A percentile compares a stretch with the other conserved stretches of the same genome.
phyloP scores from a whole-genome alignment of 2,329 filamentous ascomycete species.

The Exutisphaerella laricina region DNA sequence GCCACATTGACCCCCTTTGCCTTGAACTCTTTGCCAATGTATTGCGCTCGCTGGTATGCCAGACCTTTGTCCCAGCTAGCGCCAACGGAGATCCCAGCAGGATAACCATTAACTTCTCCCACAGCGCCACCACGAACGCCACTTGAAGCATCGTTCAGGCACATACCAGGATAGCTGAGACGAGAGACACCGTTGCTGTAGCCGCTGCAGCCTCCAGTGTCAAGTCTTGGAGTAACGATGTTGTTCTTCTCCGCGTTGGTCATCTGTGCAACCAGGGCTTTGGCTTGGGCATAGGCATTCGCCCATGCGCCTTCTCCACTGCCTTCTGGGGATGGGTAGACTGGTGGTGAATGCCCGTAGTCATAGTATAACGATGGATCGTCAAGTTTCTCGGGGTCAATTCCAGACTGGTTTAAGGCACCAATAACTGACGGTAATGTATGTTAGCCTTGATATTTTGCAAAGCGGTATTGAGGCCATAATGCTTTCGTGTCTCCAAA shows the following conservation, averaged over 20 bases:
- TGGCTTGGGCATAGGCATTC: conserved; percentile 38
- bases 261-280: conserved; percentile 35
- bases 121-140: conserved; percentile 52
- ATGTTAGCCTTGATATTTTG: too few species aligned
- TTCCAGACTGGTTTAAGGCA: conserved; percentile 9
- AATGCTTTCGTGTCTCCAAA: too few species aligned
- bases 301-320: conserved; percentile 31
- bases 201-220: conserved; percentile 41
- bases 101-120: conserved; percentile 34
- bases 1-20: conserved; percentile 29
- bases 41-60: conserved; percentile 28
- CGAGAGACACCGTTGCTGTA: conserved; percentile 45
- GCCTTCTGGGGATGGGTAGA: conserved; percentile 27
- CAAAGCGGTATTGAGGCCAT: too few species aligned
- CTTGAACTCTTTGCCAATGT: conserved; percentile 32
- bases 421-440: too few species aligned
- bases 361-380: conserved; percentile 27
- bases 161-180: conserved; percentile 38
- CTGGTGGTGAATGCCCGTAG: conserved; percentile 29
- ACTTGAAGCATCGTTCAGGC: conserved; percentile 37
- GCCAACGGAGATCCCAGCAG: conserved; percentile 33
- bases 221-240: conserved; percentile 31
- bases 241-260: conserved; percentile 37
- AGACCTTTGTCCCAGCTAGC: conserved; percentile 37
- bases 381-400: conserved; percentile 11